Base-by-base conservation (phyloP, 2,329 filamentous ascomycete genomes). In the Trichoderma citrinoviride region DNA sequence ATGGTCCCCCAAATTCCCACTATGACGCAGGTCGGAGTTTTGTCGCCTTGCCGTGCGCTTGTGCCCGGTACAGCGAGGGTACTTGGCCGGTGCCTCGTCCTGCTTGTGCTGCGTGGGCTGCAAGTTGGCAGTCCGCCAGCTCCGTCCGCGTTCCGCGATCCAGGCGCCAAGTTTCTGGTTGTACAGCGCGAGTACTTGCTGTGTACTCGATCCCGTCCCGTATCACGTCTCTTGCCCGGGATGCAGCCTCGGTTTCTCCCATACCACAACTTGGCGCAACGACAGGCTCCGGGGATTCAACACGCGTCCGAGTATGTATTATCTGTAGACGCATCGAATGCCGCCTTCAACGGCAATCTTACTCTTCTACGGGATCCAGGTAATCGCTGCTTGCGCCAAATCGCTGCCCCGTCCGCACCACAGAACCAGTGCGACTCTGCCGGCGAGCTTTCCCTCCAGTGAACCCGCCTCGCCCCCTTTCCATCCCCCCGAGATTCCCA, bases 1-100 rank as follows among this genome's bases (percentile, higher is more conserved):
- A 37, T 61, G 33, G 19, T 43, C 14, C 52, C 27, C 17, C 47
- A 40, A 21, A 27, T 43, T 61, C 47, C 58, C 58, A 61, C 58
- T 43, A 61, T 61, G 58, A 61, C 58, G 58, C 58, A 61, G 58
- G 43, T 61, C 58, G 58, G 58, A 52, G 58, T 33, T 61, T 61
- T 53, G 54, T 29, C 54, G n/a, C 58, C 58, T 37, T 53, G 47
- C 58, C 47, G 46, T 52, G 25, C 46, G 33, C 33, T 25, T 23
- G 25, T 47, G 23, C 47, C 47, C 47, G 46, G 43, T 61, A 61
- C 58, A 52, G 58, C 47, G 33, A 33, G 33, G 17, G 47, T 43
- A 61, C 58, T 52, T 37, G 23, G 47, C 21, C 47, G 23, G 47
- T 15, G 37, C 40, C 41, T 17, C 41, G 3, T 6, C 21, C 23